phyloP scores from a whole-genome alignment of 2,329 filamentous ascomycete genomes.

The Sclerotinia sclerotiorum region DNA sequence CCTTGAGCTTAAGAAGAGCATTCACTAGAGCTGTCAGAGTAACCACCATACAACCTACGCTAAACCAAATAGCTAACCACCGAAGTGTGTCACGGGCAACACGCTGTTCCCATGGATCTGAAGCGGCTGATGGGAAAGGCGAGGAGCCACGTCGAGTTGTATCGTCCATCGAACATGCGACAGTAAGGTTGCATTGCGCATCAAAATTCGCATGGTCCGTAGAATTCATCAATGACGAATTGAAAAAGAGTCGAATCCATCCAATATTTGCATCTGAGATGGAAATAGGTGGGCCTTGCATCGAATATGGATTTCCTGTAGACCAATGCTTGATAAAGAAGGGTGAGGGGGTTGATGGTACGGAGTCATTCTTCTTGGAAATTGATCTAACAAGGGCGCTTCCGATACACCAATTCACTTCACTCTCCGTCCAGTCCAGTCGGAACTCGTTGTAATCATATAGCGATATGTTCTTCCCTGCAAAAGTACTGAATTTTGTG shows the following conservation, averaged over 20 bases:
- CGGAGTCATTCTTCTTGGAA: conserved; percentile 35
- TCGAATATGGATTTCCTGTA: conserved; percentile 46
- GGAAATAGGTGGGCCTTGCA: conserved; percentile 46
- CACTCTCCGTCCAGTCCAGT: conserved; percentile 49
- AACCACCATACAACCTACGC: conserved; percentile 3
- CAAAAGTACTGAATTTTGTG: conserved; percentile 28
- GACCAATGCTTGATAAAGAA: conserved; percentile 51
- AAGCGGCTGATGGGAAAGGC: background rate
- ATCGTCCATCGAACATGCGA: conserved; percentile 40
- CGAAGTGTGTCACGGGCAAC: conserved; percentile 19
- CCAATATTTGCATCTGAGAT: conserved; percentile 46
- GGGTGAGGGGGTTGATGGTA: conserved; percentile 46
- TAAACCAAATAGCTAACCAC: conserved; percentile 23
- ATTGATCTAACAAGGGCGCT: conserved; percentile 42
- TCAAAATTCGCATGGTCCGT: conserved; percentile 36
- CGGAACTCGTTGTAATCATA: conserved; percentile 46
- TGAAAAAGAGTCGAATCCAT: conserved; percentile 52
- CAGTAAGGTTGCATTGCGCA: conserved; percentile 36
- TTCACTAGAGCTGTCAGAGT: conserved; percentile 16
- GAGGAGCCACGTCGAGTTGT: conserved; percentile 25
- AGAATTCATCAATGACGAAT: conserved; percentile 46
- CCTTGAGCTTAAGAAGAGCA: conserved; percentile 18
- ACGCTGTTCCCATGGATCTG: conserved; percentile 19
- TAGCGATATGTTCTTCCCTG: conserved; percentile 13
- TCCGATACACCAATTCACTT: conserved; percentile 46